Evolutionary conservation across 441 rosid species (phyloP), one percentile per base, ranked within the genome.

Genomic region (Corymbia calophylla): DNA sequence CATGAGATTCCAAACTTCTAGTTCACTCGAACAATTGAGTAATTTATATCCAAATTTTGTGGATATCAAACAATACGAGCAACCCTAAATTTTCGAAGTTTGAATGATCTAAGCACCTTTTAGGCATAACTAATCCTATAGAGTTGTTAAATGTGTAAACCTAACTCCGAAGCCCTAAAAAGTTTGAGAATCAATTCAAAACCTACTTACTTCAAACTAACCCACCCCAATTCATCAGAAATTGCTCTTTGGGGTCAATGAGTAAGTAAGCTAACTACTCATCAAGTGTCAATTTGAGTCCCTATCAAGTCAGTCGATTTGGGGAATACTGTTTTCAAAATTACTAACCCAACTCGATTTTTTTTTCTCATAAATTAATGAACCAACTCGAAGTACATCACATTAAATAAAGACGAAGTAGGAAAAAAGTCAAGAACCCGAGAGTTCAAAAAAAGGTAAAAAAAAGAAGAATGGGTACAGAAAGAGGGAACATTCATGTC

Each of bases 21-120:
- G 6, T 14, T 58, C 6, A 58, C 64, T 58, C 0, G 0, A 25
- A 25, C 0, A 39, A 5, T 39, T 39, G 44, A 39, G 44, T 39
- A 58, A 3, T 58, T 25, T 25, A 58, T 9, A 58, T 25, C 10
- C 6, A 58, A 9, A 29, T 58, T 58, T 58, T 14, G 11, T 58
- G n/a, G n/a, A 58, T 4, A 27, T 56, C 62, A 56, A 56, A 35
- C 0, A 13, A 21, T 21, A 35, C 8, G 3, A 73, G 5, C 2
- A 39, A 21, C 2, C 17, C 25, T 1, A 44, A 39, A 77, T 14
- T 77, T 77, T 44, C 6, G 0, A 44, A 77, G 2, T 44, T 44
- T 44, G 84, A 77, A 77, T 23, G n/a, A 11, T 77, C n/a, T 39
- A 77, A 23, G 5, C 6, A 13, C 9, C 25, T 0, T 1, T 3